Base-by-base conservation (phyloP, 192 early-diverging fungal genomes). In the Spizellomyces sp. region DNA sequence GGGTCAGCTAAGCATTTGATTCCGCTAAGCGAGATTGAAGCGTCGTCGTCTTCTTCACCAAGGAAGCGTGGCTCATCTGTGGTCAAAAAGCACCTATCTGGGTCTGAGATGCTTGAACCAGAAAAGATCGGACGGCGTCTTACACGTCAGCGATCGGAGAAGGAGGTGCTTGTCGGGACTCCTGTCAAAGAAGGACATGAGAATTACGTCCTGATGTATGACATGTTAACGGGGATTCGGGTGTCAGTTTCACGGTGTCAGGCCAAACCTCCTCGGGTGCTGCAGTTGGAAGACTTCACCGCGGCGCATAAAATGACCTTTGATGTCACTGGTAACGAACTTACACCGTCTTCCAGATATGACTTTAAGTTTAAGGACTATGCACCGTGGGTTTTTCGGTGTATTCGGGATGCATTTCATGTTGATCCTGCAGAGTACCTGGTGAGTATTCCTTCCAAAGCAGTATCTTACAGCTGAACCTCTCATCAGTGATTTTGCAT, bases 301-400 rank as follows among this genome's bases (percentile, higher is more conserved):
- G 91, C 93, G 5, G 87, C 89, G 14, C 94, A 98, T 80, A 99
- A 99, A 80, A 78, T 96, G 64, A 93, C 95, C 9, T 98, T 98
- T 82, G 98, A 99, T 78, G 90, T 94, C 88, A 91, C 90, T 45
- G 95, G 95, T 14, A 95, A 96, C 76, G 96, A 99, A 78, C 76
- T 98, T 77, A 95, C 94, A n/a, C 94, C 98, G 14, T 91, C 90
- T 9, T 91, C 93, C 15, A 88, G 90, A 62, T 98, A 98, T 81
- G 95, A 98, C 73, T 99, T 98, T 78, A 98, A 98, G 82, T 99
- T 98, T 79, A 99, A 99, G 75, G 98, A 99, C 79, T 98, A 98
- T 73, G 93, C 95, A 9, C 98, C 96, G 2, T 96, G 94, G 95
- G 93, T 96, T 8, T 99, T 99, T 75, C 90, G 95, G 42, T 79